Base-by-base conservation (phyloP, 73 alveolate species). In the Paramecium sonneborni region DNA sequence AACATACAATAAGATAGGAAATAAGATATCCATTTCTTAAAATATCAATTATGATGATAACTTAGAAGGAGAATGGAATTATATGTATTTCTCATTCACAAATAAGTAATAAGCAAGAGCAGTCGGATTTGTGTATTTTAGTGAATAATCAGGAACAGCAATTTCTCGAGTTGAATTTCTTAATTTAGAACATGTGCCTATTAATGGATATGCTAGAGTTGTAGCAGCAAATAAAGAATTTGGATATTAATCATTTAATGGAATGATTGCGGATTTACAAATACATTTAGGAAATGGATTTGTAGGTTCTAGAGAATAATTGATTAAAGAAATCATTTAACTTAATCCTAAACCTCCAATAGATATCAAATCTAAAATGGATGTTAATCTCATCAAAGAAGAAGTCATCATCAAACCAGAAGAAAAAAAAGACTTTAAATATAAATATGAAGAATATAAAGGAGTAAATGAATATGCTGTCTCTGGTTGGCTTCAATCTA, bases 171-270 rank as follows among this genome's bases (percentile, higher is more conserved):
- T 79, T 24, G 90, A 79, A 41, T 79, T 79, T 23, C 4, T 23
- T 2, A 12, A 79, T 20, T 0, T 79, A 4, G 26, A 20, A 20
- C 90, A 79, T 34, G 5, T 30, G 6, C 90, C 90, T 23, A 3
- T 79, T 0, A 79, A 79, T 79, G 90, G 90, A 0, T 79, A 79
- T 79, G 90, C 90, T 23, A 79, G 90, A 79, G 41, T 79, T 14
- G 74, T 46, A 12, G 72, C 18, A 3, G 90, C 74, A 12, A 79
- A 23, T 44, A 79, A 79, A 1, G 90, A 79, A 23, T 79, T 79
- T 34, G 74, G 74, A 5, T 79, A 79, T 79, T 21, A 14, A 1
- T 4, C 90, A n/a, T 79, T 79, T 11, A 79, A 79, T 46, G 90
- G 90, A 14, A 79, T 79, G 90, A 79, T 79, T 23, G 48, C 90